Evolutionary conservation across 2,329 filamentous ascomycete species (phyloP).

Genomic region (Venturia carpophila): DNA sequence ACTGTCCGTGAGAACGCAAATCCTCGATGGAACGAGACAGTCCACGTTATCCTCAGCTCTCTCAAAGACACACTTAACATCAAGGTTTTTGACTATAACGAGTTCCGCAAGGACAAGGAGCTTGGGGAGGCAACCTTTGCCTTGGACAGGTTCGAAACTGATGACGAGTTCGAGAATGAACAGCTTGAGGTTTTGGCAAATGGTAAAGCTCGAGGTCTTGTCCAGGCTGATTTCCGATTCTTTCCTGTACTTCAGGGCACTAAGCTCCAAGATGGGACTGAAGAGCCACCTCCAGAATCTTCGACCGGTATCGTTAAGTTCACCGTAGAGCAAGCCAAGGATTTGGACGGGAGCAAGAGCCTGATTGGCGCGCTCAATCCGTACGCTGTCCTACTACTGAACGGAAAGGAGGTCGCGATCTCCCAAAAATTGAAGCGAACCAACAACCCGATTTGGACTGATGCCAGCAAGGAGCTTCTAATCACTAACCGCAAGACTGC

Average conservation of each 20-base stretch:
- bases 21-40: conserved; percentile 92
- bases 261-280: conserved; percentile 66
- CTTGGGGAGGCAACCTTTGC: conserved; percentile 79
- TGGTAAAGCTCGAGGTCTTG: conserved; percentile 71
- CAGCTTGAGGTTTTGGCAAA: conserved; percentile 75
- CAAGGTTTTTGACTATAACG: conserved; percentile 85
- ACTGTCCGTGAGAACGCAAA: conserved; percentile 74
- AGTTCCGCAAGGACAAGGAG: conserved; percentile 93
- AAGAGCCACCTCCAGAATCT: conserved; percentile 74
- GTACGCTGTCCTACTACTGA: conserved; percentile 80
- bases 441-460: conserved; percentile 94
- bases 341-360: conserved; percentile 86
- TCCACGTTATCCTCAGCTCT: conserved; percentile 90
- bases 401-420: conserved; percentile 81
- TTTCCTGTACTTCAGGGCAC: conserved; percentile 79
- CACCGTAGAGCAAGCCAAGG: conserved; percentile 91
- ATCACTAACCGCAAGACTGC: conserved; percentile 90
- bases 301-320: conserved; percentile 93
- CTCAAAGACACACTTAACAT: conserved; percentile 83
- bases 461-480: conserved; percentile 86
- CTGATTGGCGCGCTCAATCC: conserved; percentile 85
- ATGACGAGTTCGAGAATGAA: conserved; percentile 73
- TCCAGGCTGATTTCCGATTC: conserved; percentile 81
- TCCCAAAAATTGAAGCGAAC: conserved; percentile 93
- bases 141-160: conserved; percentile 71